Conservation (phyloP, 768 basidiomycete species). For the Pulveroboletus frians region DNA sequence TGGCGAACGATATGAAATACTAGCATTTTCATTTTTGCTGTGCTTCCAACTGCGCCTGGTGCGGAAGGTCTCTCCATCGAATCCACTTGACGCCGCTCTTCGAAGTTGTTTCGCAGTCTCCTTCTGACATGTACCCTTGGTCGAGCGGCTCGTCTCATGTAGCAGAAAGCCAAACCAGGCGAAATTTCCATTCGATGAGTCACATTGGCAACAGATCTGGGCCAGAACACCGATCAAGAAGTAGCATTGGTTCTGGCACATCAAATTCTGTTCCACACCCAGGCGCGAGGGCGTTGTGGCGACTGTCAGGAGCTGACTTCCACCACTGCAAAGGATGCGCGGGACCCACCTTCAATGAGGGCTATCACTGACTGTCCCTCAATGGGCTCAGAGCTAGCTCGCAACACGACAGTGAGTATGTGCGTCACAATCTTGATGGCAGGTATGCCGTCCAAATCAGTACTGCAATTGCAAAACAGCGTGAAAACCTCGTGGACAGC, state of each 20-base stretch:
- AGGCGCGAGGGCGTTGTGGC: neutral
- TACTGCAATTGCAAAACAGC: neutral
- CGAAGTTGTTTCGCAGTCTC: neutral
- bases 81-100: no score
- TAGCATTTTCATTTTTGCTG: neutral
- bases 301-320: neutral
- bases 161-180: neutral
- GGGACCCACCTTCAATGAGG: neutral
- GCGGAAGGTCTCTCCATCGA: neutral
- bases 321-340: neutral
- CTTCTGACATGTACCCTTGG: neutral
- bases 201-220: neutral
- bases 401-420: no score
- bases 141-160: neutral
- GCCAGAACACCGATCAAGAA: slow-evolving; percentile 10
- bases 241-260: neutral
- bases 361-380: neutral
- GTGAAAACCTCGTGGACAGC: slow-evolving; percentile 11
- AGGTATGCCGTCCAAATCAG: neutral
- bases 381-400: neutral
- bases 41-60: neutral
- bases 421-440: neutral
- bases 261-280: neutral
- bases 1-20: neutral
- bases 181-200: slow-evolving; percentile 3